phyloP scores from a whole-genome alignment of 108 stramenopile species.

The Cyclotella cryptica region DNA sequence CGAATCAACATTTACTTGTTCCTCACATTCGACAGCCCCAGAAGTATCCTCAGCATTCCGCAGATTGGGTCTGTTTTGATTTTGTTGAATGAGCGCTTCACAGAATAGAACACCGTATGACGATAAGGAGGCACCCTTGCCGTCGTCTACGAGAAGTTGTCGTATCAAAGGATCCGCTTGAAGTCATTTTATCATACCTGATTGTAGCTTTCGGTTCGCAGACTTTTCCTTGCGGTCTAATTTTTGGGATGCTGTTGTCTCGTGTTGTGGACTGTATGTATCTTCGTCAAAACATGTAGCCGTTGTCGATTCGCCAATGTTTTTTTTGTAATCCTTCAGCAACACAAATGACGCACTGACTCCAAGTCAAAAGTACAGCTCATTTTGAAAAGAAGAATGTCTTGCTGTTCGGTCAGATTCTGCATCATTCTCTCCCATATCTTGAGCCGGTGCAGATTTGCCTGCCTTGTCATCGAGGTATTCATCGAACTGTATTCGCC shows the following conservation, averaged over 20 bases:
- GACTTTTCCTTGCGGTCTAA: conserved; percentile 16
- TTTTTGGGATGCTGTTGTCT: neutral
- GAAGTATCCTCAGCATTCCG: neutral
- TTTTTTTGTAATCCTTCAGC: conserved; percentile 6
- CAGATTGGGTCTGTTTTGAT: neutral
- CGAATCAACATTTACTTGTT: conserved; percentile 70
- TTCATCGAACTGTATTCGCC: neutral
- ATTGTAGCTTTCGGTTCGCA: conserved; percentile 45
- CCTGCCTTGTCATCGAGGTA: neutral
- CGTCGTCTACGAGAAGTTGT: conserved; percentile 40
- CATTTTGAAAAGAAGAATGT: conserved; percentile 4
- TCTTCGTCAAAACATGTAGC: neutral
- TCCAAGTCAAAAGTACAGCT: conserved; percentile 20
- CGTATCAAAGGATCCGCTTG: conserved; percentile 56
- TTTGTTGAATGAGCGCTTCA: conserved; percentile 45
- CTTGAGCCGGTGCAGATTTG: neutral
- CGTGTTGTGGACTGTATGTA: neutral
- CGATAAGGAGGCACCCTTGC: neutral
- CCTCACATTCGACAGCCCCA: conserved; percentile 55
- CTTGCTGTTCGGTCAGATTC: neutral
- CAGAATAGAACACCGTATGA: conserved; percentile 15
- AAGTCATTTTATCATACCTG: conserved; percentile 58
- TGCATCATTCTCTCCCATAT: neutral
- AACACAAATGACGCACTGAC: conserved; percentile 13
- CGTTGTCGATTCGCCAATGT: no score